Percentiles rank a stretch among this genome's conserved stretches.
Conservation (phyloP, 75 land plant genomes). For the Isoetes taiwanensis region DNA sequence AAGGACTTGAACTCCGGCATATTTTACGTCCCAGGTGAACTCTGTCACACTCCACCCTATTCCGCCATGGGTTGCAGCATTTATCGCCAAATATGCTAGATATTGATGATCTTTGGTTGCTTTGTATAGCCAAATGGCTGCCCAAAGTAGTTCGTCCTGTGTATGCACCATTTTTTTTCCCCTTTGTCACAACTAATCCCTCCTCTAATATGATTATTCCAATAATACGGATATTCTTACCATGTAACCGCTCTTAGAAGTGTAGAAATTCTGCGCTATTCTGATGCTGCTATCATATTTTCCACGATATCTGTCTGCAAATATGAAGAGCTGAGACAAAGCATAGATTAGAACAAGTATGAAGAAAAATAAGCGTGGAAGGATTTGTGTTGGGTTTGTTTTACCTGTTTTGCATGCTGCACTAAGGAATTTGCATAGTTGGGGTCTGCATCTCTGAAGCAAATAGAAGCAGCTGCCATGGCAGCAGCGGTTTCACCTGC, state of each 20-base stretch:
- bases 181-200: neutral
- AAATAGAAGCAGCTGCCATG: constrained; percentile 80
- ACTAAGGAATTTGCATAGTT: constrained; percentile 53
- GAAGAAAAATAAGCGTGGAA: too few relatives aligned
- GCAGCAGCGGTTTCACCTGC: constrained; percentile 87
- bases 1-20: constrained; percentile 47
- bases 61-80: constrained; percentile 45
- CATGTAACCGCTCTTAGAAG: constrained; percentile 35
- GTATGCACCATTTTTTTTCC: neutral
- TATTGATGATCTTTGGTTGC: constrained; percentile 28
- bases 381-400: too few relatives aligned
- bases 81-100: constrained; percentile 35
- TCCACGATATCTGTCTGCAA: constrained; percentile 77
- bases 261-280: constrained; percentile 39
- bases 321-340: constrained; percentile 81
- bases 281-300: constrained; percentile 49
- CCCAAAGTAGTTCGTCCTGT: constrained; percentile 38
- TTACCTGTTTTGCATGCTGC: constrained; percentile 60
- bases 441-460: constrained; percentile 40
- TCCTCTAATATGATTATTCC: constrained; percentile 1
- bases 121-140: constrained; percentile 25
- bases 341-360: too few relatives aligned
- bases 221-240: constrained; percentile 6
- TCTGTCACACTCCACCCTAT: constrained; percentile 39
- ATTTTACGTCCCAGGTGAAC: constrained; percentile 72